Percentiles rank a stretch among this genome's conserved stretches.
Evolutionary conservation across 2,329 filamentous ascomycete species (phyloP).

Genomic region (Penicillium sp.): DNA sequence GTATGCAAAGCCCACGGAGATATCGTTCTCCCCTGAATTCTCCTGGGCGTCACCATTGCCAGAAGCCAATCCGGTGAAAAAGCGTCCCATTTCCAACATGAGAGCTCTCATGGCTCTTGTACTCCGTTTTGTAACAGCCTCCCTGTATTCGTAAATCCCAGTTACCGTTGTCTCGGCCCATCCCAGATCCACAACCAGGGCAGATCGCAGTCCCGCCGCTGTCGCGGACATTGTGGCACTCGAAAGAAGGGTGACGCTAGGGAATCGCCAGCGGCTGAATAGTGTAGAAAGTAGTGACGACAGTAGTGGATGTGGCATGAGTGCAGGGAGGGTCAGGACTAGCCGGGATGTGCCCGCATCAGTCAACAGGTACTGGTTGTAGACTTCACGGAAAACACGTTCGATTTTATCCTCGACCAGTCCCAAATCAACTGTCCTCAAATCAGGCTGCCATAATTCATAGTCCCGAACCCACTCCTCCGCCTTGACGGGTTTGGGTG

Average conservation of each 20-base stretch:
- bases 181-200: slow-evolving; percentile 84
- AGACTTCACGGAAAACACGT: slow-evolving; percentile 76
- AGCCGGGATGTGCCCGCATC: slow-evolving; percentile 71
- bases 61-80: slow-evolving; percentile 33
- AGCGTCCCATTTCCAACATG: slow-evolving; percentile 66
- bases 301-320: slow-evolving; percentile 76
- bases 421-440: slow-evolving; percentile 73
- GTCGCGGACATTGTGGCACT: slow-evolving; percentile 74
- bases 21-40: slow-evolving; percentile 39
- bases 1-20: slow-evolving; percentile 70
- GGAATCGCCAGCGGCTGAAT: slow-evolving; percentile 79
- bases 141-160: slow-evolving; percentile 86
- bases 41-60: slow-evolving; percentile 26
- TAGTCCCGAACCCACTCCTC: slow-evolving; percentile 53
- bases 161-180: slow-evolving; percentile 90
- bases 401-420: slow-evolving; percentile 87
- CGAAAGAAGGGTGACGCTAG: slow-evolving; percentile 79
- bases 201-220: slow-evolving; percentile 82
- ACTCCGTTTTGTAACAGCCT: slow-evolving; percentile 72
- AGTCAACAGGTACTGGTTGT: slow-evolving; percentile 71
- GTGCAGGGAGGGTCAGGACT: slow-evolving; percentile 75
- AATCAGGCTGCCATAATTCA: slow-evolving; percentile 79
- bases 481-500: slow-evolving; percentile 29
- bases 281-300: slow-evolving; percentile 75
- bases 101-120: slow-evolving; percentile 75